These are phyloP conservation scores for Ophiocordyceps australis DNA, from an alignment of 2,329 filamentous ascomycete species.

Conservation along the genomic window DNA sequence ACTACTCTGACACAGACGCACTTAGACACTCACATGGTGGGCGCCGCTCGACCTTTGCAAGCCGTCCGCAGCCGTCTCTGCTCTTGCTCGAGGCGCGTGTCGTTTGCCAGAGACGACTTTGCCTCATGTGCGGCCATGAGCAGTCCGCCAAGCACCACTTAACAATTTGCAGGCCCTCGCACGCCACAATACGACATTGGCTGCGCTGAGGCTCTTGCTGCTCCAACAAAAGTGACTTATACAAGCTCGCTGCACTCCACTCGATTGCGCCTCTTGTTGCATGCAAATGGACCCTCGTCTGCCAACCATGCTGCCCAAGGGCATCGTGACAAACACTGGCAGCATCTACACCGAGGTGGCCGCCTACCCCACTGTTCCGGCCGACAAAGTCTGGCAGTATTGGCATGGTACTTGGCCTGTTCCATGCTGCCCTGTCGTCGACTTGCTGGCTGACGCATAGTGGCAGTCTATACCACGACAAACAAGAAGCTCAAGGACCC, in stretches of 20 bases:
- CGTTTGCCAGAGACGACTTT: too few species aligned
- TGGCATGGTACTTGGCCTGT: conserved; percentile 30
- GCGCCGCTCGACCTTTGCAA: too few species aligned
- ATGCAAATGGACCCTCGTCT: conserved; percentile 14
- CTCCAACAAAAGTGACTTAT: too few species aligned
- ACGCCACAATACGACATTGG: conserved; percentile 3
- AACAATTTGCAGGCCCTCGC: conserved; percentile 4
- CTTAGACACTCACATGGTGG: too few species aligned
- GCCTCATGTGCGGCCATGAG: conserved; percentile 11
- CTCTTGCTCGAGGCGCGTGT: too few species aligned
- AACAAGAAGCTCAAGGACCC: conserved; percentile 39
- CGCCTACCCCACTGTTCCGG: conserved; percentile 26
- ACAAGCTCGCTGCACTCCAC: too few species aligned
- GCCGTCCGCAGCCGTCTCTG: too few species aligned
- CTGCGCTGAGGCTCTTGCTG: conserved; percentile 1
- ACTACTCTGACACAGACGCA: too few species aligned
- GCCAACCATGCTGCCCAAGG: conserved; percentile 33
- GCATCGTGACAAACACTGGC: conserved; percentile 34
- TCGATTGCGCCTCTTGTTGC: neutral
- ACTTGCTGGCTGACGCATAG: neutral
- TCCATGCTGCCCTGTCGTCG: neutral
- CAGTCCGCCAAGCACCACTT: conserved; percentile 4
- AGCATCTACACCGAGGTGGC: conserved; percentile 36
- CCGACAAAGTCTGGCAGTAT: conserved; percentile 33
- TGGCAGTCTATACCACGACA: conserved; percentile 40